These are phyloP conservation scores for Colletotrichum orbiculare DNA, from an alignment of 2,329 filamentous ascomycete genomes.

Conservation along the genomic window DNA sequence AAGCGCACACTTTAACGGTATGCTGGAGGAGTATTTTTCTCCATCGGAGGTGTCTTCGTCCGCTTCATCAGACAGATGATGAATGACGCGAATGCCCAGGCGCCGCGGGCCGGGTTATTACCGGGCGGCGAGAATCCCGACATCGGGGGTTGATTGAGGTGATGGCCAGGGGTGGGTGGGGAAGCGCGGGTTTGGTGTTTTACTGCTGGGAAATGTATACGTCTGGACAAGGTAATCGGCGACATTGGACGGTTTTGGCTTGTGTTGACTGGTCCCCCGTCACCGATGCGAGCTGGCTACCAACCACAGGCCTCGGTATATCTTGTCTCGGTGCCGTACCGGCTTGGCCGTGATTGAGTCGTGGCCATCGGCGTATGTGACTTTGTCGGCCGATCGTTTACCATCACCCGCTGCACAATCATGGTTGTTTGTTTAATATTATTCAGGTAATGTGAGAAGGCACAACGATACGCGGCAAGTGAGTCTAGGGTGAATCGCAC, in stretches of 20 bases:
- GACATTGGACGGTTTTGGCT: constrained; percentile 8
- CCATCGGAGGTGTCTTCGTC: constrained; percentile 28
- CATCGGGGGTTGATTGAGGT: constrained; percentile 19
- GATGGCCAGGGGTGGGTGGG: neutral
- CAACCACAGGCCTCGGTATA: constrained; percentile 1
- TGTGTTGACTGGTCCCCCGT: neutral
- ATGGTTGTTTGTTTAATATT: too few relatives aligned
- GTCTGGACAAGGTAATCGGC: neutral
- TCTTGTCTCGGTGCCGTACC: constrained; percentile 25
- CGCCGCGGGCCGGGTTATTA: constrained; percentile 27
- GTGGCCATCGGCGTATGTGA: neutral
- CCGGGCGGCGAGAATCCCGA: constrained; percentile 27
- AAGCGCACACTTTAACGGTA: too few relatives aligned
- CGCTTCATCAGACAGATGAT: constrained; percentile 12
- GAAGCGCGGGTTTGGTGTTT: too few relatives aligned
- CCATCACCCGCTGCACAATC: too few relatives aligned
- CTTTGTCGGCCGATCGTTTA: neutral
- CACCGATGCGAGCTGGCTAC: neutral
- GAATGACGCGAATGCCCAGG: constrained; percentile 31
- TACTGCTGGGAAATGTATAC: too few relatives aligned
- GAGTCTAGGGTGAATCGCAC: too few relatives aligned
- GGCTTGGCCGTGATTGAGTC: constrained; percentile 12
- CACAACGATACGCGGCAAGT: too few relatives aligned
- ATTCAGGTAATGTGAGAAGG: too few relatives aligned
- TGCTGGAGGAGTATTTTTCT: too few relatives aligned